Evolutionary conservation across 176 grass and related monocot species (phyloP).

Genomic region (Chrysopogon serrulatus): DNA sequence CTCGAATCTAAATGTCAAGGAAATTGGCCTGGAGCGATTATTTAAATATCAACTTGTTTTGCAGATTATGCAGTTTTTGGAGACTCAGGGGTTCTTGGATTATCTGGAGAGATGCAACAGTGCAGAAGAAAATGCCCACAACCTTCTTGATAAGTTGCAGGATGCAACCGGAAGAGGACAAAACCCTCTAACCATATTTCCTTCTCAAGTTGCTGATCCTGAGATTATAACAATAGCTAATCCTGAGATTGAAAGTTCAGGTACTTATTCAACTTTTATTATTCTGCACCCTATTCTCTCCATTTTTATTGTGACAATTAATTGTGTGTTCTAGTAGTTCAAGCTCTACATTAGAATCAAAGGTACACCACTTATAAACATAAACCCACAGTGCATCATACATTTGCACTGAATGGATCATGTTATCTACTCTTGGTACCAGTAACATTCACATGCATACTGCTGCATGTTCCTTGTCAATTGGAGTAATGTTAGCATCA

Average conservation of each 20-base stretch:
- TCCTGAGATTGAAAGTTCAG: constrained; percentile 64
- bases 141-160: constrained; percentile 98
- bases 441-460: background rate
- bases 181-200: constrained; percentile 83
- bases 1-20: background rate
- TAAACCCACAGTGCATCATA: background rate
- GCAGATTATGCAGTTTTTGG: constrained; percentile 96
- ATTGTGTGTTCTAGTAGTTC: constrained; percentile 1
- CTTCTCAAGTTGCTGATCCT: constrained; percentile 63
- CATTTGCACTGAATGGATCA: background rate
- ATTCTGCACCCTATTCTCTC: background rate
- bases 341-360: background rate
- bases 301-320: background rate
- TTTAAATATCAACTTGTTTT: constrained; percentile 28
- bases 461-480: background rate
- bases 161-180: constrained; percentile 93
- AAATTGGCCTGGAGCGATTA: background rate
- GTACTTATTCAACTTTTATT: constrained; percentile 29
- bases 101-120: constrained; percentile 95
- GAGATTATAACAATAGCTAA: constrained; percentile 92
- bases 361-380: background rate
- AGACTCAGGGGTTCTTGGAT: constrained; percentile 99
- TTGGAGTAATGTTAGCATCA: constrained; percentile 5
- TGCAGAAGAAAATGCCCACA: constrained; percentile 71
- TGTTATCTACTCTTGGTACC: constrained; percentile 5